Evolutionary conservation across 208 protist genomes (phyloP).

Genomic region (Acanthamoeba triangularis): DNA sequence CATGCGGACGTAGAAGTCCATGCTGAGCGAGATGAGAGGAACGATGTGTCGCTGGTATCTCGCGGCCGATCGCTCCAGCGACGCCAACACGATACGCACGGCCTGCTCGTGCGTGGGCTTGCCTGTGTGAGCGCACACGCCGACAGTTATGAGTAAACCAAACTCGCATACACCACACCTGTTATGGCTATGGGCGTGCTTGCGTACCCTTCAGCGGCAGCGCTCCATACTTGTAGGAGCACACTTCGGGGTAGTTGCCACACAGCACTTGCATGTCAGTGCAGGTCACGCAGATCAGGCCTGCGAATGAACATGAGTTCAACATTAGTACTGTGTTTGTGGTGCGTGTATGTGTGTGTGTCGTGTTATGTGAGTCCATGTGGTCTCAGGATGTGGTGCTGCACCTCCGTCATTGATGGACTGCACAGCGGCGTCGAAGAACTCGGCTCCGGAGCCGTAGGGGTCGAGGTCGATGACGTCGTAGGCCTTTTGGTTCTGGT

Average conservation of each 20-base stretch:
- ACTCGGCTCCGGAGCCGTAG: slow-evolving; percentile 98
- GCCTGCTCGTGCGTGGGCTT: slow-evolving; percentile 95
- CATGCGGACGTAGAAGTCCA: slow-evolving; percentile 99
- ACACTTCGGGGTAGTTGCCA: slow-evolving; percentile 98
- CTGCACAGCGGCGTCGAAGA: slow-evolving; percentile 98
- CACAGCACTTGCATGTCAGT: slow-evolving; percentile 99
- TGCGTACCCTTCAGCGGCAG: slow-evolving; percentile 93
- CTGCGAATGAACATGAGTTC: slow-evolving; percentile 31
- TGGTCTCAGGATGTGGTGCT: background rate
- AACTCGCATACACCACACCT: background rate
- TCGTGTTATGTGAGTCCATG: background rate
- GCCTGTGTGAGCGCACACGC: background rate
- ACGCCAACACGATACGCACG: slow-evolving; percentile 97
- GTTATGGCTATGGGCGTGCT: background rate
- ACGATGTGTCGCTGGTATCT: slow-evolving; percentile 97
- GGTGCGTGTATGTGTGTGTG: too few species aligned
- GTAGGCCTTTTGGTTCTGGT: slow-evolving; percentile 93
- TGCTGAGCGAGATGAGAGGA: slow-evolving; percentile 97
- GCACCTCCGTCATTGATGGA: slow-evolving; percentile 96
- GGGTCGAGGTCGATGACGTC: slow-evolving; percentile 99
- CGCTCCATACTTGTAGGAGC: slow-evolving; percentile 98
- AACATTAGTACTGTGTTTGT: background rate
- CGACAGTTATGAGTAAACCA: background rate
- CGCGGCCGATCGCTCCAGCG: slow-evolving; percentile 95
- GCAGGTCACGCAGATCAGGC: slow-evolving; percentile 98